These are phyloP conservation scores for Monosporozyma yasuniensis DNA, from an alignment of 805 yeast species.

Conservation along the genomic window DNA sequence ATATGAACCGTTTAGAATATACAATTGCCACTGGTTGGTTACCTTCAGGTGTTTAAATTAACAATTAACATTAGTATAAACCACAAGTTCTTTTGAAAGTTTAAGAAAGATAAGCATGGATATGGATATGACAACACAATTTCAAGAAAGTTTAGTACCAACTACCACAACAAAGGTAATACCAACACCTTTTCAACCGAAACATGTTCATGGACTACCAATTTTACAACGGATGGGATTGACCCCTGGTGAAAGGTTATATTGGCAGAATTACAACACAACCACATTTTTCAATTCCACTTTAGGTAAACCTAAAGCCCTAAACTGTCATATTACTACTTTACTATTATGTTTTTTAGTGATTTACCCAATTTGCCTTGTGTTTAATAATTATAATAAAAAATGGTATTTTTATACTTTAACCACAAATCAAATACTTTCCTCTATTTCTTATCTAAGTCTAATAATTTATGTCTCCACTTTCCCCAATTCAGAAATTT, in stretches of 20 bases:
- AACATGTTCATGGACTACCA: slow-evolving; percentile 61
- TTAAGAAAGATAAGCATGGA: not conserved
- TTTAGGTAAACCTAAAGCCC: slow-evolving; percentile 38
- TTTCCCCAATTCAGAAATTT: slow-evolving; percentile 37
- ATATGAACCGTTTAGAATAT: too few species aligned
- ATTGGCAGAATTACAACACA: slow-evolving; percentile 73
- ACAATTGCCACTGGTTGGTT: too few species aligned
- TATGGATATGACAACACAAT: not conserved
- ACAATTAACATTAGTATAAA: too few species aligned
- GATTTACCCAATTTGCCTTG: slow-evolving; percentile 59
- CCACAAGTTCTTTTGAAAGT: too few species aligned
- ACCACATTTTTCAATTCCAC: slow-evolving; percentile 60
- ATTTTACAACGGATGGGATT: slow-evolving; percentile 52
- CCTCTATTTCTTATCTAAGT: slow-evolving; percentile 43
- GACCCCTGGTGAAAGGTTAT: slow-evolving; percentile 60
- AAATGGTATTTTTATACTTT: slow-evolving; percentile 51
- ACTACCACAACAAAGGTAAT: not conserved
- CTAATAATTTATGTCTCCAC: slow-evolving; percentile 50
- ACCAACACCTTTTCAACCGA: slow-evolving; percentile 34
- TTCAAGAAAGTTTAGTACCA: too few species aligned
- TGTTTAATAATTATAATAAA: slow-evolving; percentile 52
- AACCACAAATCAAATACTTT: slow-evolving; percentile 39
- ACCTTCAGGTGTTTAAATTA: too few species aligned
- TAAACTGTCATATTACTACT: slow-evolving; percentile 46
- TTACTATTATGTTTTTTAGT: slow-evolving; percentile 39